These are phyloP conservation scores for Dictyophora rubrovolvata DNA, from an alignment of 768 basidiomycete species.

Conservation along the genomic window DNA sequence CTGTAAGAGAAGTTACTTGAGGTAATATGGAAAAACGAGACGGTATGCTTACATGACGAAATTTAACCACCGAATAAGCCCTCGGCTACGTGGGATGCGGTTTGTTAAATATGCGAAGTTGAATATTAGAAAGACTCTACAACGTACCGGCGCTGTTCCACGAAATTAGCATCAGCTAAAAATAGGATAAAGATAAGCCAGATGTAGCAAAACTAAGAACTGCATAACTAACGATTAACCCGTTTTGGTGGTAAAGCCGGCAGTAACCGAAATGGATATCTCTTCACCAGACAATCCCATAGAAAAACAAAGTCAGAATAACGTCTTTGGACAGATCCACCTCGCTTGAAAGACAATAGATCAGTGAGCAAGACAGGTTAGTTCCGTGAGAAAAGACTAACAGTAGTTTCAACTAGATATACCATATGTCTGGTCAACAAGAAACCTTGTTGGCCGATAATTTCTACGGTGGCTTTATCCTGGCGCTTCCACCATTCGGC, in stretches of 20 bases:
- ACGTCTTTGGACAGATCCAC: constrained; percentile 63
- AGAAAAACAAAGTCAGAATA: constrained; percentile 92
- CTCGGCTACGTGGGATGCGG: constrained; percentile 43
- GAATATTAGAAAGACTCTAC: too few relatives aligned
- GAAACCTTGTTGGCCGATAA: constrained; percentile 86
- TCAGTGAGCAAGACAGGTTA: constrained; percentile 8
- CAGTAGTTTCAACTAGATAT: constrained; percentile 72
- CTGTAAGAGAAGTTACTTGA: constrained; percentile 24
- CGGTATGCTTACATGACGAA: constrained; percentile 59
- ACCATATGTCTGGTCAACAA: constrained; percentile 80
- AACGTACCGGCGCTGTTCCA: constrained; percentile 76
- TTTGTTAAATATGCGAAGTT: constrained; percentile 3
- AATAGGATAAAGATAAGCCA: neutral
- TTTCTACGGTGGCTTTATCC: constrained; percentile 57
- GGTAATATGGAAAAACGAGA: neutral
- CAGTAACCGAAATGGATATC: constrained; percentile 91
- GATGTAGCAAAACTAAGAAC: neutral
- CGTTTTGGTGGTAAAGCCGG: constrained; percentile 86
- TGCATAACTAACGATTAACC: constrained; percentile 59
- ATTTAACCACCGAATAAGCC: constrained; percentile 68
- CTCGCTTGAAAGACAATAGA: constrained; percentile 37
- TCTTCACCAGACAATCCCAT: constrained; percentile 73
- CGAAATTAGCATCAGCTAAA: constrained; percentile 76
- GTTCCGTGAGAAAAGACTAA: constrained; percentile 28
- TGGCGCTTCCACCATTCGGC: constrained; percentile 83